These are phyloP conservation scores for Aspergillus nomiae DNA, from an alignment of 2,329 filamentous ascomycete genomes.

Conservation along the genomic window DNA sequence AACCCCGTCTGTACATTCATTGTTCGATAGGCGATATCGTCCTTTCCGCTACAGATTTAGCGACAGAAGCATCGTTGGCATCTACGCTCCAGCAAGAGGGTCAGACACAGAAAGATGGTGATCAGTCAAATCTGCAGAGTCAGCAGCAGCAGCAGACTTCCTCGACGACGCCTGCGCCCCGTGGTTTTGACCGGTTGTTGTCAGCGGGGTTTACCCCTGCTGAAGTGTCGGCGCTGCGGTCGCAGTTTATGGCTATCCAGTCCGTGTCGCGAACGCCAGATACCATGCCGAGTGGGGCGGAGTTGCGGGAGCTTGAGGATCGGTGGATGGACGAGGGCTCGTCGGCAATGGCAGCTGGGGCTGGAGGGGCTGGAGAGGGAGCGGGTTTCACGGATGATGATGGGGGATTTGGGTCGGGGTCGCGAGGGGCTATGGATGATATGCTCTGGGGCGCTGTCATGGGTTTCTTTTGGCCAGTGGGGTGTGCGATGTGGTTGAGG, in stretches of 20 bases:
- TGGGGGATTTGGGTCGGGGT: slow-evolving; percentile 45
- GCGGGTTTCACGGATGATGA: slow-evolving; percentile 34
- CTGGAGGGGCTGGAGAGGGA: slow-evolving; percentile 38
- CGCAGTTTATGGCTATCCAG: slow-evolving; percentile 87
- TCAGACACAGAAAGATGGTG: not conserved
- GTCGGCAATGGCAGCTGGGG: slow-evolving; percentile 49
- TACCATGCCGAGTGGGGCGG: slow-evolving; percentile 78
- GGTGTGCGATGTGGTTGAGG: slow-evolving; percentile 80
- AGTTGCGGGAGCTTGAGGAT: slow-evolving; percentile 79
- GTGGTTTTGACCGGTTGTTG: slow-evolving; percentile 86
- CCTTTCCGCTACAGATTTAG: slow-evolving; percentile 69
- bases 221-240: slow-evolving; percentile 80
- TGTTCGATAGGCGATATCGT: slow-evolving; percentile 82
- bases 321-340: slow-evolving; percentile 77
- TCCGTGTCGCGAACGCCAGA: slow-evolving; percentile 81
- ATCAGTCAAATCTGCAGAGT: slow-evolving; percentile 8
- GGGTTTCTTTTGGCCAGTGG: slow-evolving; percentile 93
- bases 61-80: slow-evolving; percentile 59
- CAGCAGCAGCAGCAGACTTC: slow-evolving; percentile 22
- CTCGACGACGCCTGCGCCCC: slow-evolving; percentile 60
- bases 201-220: slow-evolving; percentile 76
- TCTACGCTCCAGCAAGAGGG: slow-evolving; percentile 28
- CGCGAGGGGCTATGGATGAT: slow-evolving; percentile 70
- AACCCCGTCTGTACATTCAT: slow-evolving; percentile 77
- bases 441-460: slow-evolving; percentile 85